Conservation (phyloP, 2,329 filamentous ascomycete species). For the Colletotrichum lupini region DNA sequence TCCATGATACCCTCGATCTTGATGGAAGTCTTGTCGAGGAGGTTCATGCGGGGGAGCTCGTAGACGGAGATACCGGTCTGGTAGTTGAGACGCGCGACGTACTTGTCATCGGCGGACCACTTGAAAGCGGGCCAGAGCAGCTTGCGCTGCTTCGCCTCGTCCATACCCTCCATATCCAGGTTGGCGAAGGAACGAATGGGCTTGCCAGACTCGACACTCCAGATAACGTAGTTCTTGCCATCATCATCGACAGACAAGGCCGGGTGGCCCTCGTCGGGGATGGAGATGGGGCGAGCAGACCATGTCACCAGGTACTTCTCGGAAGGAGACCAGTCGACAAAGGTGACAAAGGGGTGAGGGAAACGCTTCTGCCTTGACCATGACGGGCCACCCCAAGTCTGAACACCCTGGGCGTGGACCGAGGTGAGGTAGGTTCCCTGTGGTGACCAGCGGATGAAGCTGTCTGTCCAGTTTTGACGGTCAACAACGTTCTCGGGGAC, state of each 20-base stretch:
- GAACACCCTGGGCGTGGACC: conserved; percentile 94
- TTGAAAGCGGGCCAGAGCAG: conserved; percentile 99
- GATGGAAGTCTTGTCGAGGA: conserved; percentile 90
- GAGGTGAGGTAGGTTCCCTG: conserved; percentile 94
- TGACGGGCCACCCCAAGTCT: conserved; percentile 92
- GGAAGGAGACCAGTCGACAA: conserved; percentile 92
- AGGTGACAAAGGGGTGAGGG: conserved; percentile 93
- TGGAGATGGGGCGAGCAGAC: conserved; percentile 93
- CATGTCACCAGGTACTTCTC: conserved; percentile 97
- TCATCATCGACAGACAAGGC: conserved; percentile 92
- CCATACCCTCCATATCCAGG: conserved; percentile 77
- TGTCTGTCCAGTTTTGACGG: conserved; percentile 96
- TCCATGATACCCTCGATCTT: conserved; percentile 98
- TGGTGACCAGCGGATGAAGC: conserved; percentile 98
- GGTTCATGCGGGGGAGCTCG: conserved; percentile 88
- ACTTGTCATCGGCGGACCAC: conserved; percentile 98
- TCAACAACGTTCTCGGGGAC: conserved; percentile 89
- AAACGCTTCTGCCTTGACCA: conserved; percentile 95
- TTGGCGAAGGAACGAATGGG: conserved; percentile 94
- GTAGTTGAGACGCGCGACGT: conserved; percentile 91
- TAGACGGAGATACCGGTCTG: conserved; percentile 92
- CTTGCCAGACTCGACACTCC: conserved; percentile 91
- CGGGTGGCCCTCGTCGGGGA: conserved; percentile 88
- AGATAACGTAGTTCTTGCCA: conserved; percentile 99
- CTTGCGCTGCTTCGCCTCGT: conserved; percentile 78